Evolutionary conservation across 2,329 filamentous ascomycete genomes (phyloP).

Genomic region (Microcyclospora tardicrescens): DNA sequence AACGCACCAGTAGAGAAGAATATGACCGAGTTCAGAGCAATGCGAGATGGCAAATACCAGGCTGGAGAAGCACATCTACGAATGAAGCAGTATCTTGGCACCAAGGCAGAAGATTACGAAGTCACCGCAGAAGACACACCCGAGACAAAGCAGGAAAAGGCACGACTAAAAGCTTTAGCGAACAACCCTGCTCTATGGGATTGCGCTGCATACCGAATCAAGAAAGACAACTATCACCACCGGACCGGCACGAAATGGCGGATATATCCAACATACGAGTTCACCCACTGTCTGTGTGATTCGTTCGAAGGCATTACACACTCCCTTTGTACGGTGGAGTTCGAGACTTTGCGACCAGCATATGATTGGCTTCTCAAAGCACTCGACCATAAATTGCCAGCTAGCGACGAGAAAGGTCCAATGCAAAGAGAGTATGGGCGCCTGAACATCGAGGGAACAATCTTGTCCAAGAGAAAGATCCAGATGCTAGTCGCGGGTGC

Average conservation of each 20-base stretch:
- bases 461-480: slow-evolving; percentile 77
- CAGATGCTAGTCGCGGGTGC: slow-evolving; percentile 62
- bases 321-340: slow-evolving; percentile 86
- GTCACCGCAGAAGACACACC: slow-evolving; percentile 17
- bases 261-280: slow-evolving; percentile 93
- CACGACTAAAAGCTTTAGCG: slow-evolving; percentile 31
- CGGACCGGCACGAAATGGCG: slow-evolving; percentile 74
- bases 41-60: slow-evolving; percentile 84
- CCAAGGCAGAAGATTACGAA: slow-evolving; percentile 23
- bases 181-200: slow-evolving; percentile 97
- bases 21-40: slow-evolving; percentile 69
- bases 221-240: slow-evolving; percentile 60
- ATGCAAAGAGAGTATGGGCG: slow-evolving; percentile 86
- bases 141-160: slow-evolving; percentile 22
- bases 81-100: slow-evolving; percentile 78
- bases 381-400: slow-evolving; percentile 64
- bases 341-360: slow-evolving; percentile 68
- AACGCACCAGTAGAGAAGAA: slow-evolving; percentile 63
- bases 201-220: slow-evolving; percentile 75
- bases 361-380: slow-evolving; percentile 85
- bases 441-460: slow-evolving; percentile 68
- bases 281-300: slow-evolving; percentile 75
- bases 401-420: slow-evolving; percentile 40
- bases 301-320: slow-evolving; percentile 87
- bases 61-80: slow-evolving; percentile 71